Conservation (phyloP, 305 asterid genomes). For the Salvia sclarea region DNA sequence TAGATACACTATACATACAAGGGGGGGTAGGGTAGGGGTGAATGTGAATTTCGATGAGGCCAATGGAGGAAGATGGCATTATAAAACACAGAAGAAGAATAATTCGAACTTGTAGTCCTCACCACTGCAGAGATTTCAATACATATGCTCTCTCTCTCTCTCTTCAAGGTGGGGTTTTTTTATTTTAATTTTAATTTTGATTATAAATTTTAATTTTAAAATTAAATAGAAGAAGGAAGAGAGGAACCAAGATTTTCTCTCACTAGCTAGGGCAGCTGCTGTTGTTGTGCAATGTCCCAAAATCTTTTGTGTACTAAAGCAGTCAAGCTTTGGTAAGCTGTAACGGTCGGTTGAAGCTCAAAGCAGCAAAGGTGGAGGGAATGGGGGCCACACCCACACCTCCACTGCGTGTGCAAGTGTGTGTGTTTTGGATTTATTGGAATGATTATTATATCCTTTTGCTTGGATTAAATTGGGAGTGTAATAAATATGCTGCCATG, state of each 20-base stretch:
- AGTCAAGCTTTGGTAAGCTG: conserved; percentile 70
- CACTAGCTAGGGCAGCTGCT: conserved; percentile 31
- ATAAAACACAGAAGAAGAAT: conserved; percentile 52
- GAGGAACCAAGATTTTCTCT: conserved; percentile 19
- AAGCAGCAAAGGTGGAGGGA: conserved; percentile 36
- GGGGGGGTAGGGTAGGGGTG: not conserved
- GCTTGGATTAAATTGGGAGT: conserved; percentile 35
- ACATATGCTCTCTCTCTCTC: conserved; percentile 35
- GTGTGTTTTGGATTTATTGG: conserved; percentile 44
- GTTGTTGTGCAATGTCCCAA: conserved; percentile 41
- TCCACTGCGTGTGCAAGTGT: conserved; percentile 32
- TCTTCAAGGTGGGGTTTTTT: conserved; percentile 16
- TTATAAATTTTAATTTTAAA: no score
- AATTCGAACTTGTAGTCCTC: conserved; percentile 72
- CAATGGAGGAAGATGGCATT: conserved; percentile 22
- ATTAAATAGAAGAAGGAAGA: no score
- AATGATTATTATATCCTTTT: conserved; percentile 31
- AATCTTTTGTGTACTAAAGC: conserved; percentile 59
- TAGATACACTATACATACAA: conserved; percentile 19
- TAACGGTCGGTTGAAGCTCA: conserved; percentile 68
- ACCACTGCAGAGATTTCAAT: conserved; percentile 49
- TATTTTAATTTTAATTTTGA: no score
- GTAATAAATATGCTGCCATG: conserved; percentile 38
- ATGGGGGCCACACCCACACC: conserved; percentile 47
- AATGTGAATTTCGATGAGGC: conserved; percentile 34